Percentiles rank a stretch among this genome's conserved stretches.
phyloP scores from a whole-genome alignment of 148 eudicot species.

The Persicaria maculosa region DNA sequence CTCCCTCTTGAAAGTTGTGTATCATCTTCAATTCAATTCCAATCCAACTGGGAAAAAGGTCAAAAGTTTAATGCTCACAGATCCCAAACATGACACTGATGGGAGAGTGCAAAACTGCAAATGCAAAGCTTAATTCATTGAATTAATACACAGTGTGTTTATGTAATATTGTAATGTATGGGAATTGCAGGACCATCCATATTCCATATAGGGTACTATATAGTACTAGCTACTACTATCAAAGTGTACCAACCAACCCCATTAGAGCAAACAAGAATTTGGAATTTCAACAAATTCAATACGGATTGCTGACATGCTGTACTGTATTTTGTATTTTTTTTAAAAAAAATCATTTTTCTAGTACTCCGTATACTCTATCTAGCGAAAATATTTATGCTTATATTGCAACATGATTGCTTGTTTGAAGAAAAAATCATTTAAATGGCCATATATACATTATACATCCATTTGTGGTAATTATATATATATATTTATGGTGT shows the following conservation, averaged over 20 bases:
- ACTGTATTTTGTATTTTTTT: no score
- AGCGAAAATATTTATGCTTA: no score
- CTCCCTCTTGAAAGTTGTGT: background rate
- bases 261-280: no score
- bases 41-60: background rate
- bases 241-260: background rate
- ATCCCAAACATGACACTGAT: background rate
- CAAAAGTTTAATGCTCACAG: background rate
- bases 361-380: no score
- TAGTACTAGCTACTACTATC: background rate
- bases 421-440: no score
- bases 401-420: no score
- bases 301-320: no score
- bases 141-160: background rate
- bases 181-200: background rate
- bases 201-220: background rate
- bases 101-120: background rate
- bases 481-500: no score
- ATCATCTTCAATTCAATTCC: background rate
- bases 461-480: no score
- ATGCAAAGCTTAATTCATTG: background rate
- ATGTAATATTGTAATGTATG: background rate
- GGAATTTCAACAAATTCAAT: no score
- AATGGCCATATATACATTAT: no score
- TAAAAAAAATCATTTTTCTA: no score